Evolutionary conservation across 208 protist genomes (phyloP), one percentile per base, ranked within the genome.

Genomic region (Leptomonas seymouri): DNA sequence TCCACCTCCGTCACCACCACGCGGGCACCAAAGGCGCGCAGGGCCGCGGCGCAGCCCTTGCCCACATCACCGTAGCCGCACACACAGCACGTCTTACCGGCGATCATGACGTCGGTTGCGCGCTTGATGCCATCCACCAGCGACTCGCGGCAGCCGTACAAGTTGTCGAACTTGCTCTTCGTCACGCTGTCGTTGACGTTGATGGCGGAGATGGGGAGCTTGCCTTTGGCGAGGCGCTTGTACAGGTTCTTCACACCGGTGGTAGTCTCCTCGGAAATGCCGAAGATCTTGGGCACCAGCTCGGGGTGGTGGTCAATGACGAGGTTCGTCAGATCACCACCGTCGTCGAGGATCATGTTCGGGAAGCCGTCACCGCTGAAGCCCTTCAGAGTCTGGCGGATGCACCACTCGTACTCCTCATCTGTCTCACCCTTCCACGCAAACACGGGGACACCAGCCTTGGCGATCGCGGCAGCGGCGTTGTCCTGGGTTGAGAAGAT

Each of bases 111-210:
- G 84, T 99, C 99, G 31, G 98, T 99, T 66, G 98, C 99, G 78
- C 98, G 98, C 88, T 99, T 99, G 86, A 99, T 99, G 80, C 98
- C 98, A 81, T 99, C 98, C 34, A 99, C 87, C 14, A 99, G 95
- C n/a, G 98, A 99, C 86, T 99, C 97, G 71, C 98, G 92, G 89
- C 97, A 99, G 82, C 98, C 98, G 89, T 99, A 99, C 39, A 99
- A 76, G 94, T 99, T 99, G 89, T 99, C 99, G 78, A 99, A 99
- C 91, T 99, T 99, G 80, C 93, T 98, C 93, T 99, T 99, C 65
- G 99, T 99, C 41, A 99, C 98, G 71, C 93, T 98, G 90, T 99
- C 98, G 93, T 99, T 99, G 48, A 99, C 99, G 90, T 99, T 99
- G 89, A 99, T 99, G 79, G 98, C 97, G 60, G 99, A 97, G 83